A percentile compares a stretch with the other conserved stretches of the same genome.
Conservation (phyloP, 2,329 filamentous ascomycete genomes). For the Dactylonectria macrodidyma region DNA sequence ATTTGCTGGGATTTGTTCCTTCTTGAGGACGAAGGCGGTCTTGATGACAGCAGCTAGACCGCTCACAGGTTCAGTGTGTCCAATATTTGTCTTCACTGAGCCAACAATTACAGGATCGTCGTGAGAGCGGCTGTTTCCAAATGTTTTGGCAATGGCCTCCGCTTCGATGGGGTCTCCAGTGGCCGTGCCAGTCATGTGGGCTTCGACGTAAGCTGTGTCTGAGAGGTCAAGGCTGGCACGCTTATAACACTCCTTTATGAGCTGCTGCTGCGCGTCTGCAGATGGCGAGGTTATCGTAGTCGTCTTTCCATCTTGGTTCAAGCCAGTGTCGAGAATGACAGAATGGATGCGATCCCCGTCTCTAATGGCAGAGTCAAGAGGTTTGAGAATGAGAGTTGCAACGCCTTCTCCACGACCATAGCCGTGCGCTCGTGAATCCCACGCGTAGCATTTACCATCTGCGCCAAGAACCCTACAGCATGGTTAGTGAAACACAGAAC, state of each 20-base stretch:
- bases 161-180: slow-evolving; percentile 12
- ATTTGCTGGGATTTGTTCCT: slow-evolving; percentile 24
- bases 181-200: slow-evolving; percentile 12
- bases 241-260: neutral
- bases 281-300: slow-evolving; percentile 6
- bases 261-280: neutral
- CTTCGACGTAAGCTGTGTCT: slow-evolving; percentile 4
- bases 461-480: neutral
- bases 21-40: slow-evolving; percentile 27
- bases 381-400: slow-evolving; percentile 31
- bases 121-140: neutral
- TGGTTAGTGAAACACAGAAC: neutral
- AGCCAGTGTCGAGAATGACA: slow-evolving; percentile 19
- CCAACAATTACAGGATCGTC: slow-evolving; percentile 10
- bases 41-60: slow-evolving; percentile 33
- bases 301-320: slow-evolving; percentile 29
- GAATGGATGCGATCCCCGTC: slow-evolving; percentile 23
- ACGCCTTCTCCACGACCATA: slow-evolving; percentile 39
- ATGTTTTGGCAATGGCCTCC: neutral
- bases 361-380: slow-evolving; percentile 6
- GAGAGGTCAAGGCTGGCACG: neutral
- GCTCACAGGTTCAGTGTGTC: slow-evolving; percentile 32
- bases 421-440: slow-evolving; percentile 26
- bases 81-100: slow-evolving; percentile 39
- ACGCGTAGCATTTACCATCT: slow-evolving; percentile 21